Evolutionary conservation across 2,329 filamentous ascomycete genomes (phyloP), one percentile per base, ranked within the genome.

Genomic region (Thelonectria blattea): DNA sequence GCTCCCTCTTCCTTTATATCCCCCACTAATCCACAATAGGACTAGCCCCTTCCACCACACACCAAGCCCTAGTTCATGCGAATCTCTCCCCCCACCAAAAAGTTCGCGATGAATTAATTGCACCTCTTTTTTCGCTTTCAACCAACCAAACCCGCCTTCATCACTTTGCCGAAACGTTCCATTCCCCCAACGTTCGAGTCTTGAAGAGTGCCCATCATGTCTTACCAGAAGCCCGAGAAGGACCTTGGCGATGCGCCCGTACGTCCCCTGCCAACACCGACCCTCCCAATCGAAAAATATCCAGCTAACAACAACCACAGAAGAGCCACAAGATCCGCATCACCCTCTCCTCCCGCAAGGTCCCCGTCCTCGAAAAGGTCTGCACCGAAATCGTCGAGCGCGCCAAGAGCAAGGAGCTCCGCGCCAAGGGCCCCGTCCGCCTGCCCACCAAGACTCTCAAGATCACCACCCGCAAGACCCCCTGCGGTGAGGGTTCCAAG

Each of bases 401-500:
- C 78, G 93, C 95, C 78, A 96, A 96, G 87, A 89, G 85, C 86
- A 99, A 99, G 93, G 93, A 96, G 79, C 91, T 99, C 77, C 91
- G 91, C 79, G 92, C 96, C 85, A 98, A 98, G 91, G 94, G 95
- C 77, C 93, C 94, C 79, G 94, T 98, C 82, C 93, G 94, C 78
- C 91, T 97, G 76, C 93, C 95, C 75, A 97, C 93, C 85, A 97
- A 97, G 90, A 92, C 88, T 80, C 88, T 98, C 76, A 92, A 95
- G 87, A 88, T 97, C 86, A 92, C 91, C 80, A 97, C 95, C 86
- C 91, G 95, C 78, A 99, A 99, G 91, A 98, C 95, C 70, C 95
- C 95, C 80, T 95, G 91, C 84, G 95, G 95, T 91, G 95, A 99
- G 89, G 95, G 95, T 85, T 96, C 91, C 83, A 99, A 99, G 92